Evolutionary conservation across 2,329 filamentous ascomycete species (phyloP).

Genomic region (Monosporascus ibericus): DNA sequence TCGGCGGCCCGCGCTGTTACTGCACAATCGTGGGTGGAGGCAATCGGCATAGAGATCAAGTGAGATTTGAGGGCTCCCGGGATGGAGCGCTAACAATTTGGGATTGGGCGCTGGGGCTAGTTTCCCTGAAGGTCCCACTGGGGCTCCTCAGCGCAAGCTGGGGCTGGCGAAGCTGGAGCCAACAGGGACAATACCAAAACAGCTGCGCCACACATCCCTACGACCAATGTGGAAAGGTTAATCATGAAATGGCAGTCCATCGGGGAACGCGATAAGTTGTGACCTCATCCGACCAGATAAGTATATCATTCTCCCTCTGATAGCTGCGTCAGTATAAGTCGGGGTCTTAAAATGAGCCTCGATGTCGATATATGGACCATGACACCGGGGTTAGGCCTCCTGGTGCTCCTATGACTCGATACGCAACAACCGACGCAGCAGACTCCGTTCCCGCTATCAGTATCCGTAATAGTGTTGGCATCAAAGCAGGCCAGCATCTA

Average conservation of each 20-base stretch:
- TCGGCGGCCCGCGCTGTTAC: constrained; percentile 5
- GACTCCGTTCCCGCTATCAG: background rate
- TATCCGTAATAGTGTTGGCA: background rate
- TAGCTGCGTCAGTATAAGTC: background rate
- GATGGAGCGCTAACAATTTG: constrained; percentile 12
- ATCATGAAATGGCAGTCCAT: background rate
- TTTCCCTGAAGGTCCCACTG: background rate
- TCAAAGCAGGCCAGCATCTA: too few species aligned
- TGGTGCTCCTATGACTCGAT: background rate
- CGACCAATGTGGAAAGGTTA: constrained; percentile 5
- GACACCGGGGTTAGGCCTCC: background rate
- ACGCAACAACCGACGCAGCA: background rate
- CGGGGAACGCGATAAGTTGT: background rate
- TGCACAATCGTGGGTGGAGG: background rate
- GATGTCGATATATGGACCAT: background rate
- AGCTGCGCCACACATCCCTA: constrained; percentile 13
- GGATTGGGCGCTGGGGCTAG: background rate
- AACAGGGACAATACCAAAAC: background rate
- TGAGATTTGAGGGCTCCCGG: background rate
- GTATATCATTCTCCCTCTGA: background rate
- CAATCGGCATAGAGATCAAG: background rate
- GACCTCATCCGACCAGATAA: background rate
- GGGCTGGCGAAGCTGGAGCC: background rate
- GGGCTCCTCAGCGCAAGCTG: too few species aligned
- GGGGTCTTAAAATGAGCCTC: background rate